Conservation (phyloP, 257 asterid species). For the Petunia secreta region DNA sequence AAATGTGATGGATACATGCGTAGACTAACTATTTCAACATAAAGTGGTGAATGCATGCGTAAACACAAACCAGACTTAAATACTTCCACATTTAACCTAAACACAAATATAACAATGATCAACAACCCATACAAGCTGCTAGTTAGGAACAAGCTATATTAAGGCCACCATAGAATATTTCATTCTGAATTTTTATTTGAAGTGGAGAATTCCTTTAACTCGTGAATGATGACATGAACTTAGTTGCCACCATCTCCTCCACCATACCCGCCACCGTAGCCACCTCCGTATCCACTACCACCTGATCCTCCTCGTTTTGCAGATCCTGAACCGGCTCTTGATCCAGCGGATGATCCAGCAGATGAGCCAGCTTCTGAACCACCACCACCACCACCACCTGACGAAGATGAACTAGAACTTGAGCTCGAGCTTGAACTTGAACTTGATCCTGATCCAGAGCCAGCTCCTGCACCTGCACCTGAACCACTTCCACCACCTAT, state of each 20-base stretch:
- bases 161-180: not conserved
- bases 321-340: slow-evolving; percentile 65
- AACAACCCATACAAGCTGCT: not conserved
- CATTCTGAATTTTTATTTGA: not conserved
- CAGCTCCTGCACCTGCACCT: slow-evolving; percentile 37
- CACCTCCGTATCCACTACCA: slow-evolving; percentile 38
- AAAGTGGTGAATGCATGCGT: not conserved
- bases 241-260: slow-evolving; percentile 56
- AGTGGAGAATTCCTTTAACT: not conserved
- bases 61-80: slow-evolving; percentile 1
- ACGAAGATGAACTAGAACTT: slow-evolving; percentile 37
- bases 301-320: slow-evolving; percentile 30
- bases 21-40: not conserved
- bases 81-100: slow-evolving; percentile 12
- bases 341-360: slow-evolving; percentile 67
- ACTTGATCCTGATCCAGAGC: slow-evolving; percentile 42
- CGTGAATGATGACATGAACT: not conserved
- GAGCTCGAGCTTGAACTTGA: slow-evolving; percentile 37
- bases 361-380: slow-evolving; percentile 71
- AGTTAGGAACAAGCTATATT: not conserved
- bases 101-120: not conserved
- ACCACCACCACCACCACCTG: slow-evolving; percentile 44
- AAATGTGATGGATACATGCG: too few relatives aligned
- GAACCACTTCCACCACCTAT: slow-evolving; percentile 41
- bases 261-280: slow-evolving; percentile 46